Percentiles rank a stretch among this genome's conserved stretches.
These are phyloP conservation scores for Anisodus acutangulus DNA, from an alignment of 257 asterid genomes.

Conservation along the genomic window DNA sequence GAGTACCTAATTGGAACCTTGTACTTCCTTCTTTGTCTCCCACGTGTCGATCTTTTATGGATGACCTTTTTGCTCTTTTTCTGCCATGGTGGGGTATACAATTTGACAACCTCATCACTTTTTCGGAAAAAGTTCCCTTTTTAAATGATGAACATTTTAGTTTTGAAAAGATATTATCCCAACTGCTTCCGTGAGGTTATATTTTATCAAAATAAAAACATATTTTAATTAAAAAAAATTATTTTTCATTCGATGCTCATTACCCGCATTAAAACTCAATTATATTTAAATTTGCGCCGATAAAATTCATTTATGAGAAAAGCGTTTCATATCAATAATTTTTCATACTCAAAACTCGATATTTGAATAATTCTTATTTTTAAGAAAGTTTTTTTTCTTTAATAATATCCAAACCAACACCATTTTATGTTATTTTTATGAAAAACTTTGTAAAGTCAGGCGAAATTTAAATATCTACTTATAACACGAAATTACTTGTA, in stretches of 20 bases:
- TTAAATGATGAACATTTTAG: background rate
- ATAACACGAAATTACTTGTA: no score
- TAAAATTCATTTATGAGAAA: no score
- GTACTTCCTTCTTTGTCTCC: slow-evolving; percentile 30
- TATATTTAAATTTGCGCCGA: no score
- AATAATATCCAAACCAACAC: background rate
- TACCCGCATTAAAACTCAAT: no score
- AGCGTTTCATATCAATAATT: no score
- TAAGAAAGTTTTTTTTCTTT: background rate
- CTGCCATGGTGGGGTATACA: slow-evolving; percentile 13
- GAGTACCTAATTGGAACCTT: slow-evolving; percentile 17
- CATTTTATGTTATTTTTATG: background rate
- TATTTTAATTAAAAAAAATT: no score
- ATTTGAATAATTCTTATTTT: background rate
- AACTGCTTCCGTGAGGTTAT: background rate
- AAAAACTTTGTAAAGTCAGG: no score
- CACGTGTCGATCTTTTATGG: slow-evolving; percentile 45
- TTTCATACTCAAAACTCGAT: background rate
- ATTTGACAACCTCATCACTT: background rate
- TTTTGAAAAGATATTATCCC: slow-evolving; percentile 13
- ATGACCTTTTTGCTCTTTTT: background rate
- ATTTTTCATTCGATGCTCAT: no score
- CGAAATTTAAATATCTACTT: no score
- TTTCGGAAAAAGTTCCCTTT: slow-evolving; percentile 2
- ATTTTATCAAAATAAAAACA: background rate